phyloP scores from a whole-genome alignment of 441 rosid genomes.

The Raphanus hybrid region DNA sequence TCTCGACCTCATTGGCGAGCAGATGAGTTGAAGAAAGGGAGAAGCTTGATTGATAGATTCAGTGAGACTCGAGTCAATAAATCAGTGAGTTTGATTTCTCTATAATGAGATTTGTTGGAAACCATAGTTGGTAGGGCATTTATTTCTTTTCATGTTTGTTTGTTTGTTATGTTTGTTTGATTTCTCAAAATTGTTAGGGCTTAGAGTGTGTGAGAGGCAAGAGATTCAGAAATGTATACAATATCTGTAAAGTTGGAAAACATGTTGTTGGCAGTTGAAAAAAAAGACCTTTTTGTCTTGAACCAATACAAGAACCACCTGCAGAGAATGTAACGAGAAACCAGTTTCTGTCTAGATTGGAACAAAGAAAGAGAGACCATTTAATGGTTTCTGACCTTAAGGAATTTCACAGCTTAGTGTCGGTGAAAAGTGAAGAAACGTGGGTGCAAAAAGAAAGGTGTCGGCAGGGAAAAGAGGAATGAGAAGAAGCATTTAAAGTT shows the following conservation, averaged over 20 bases:
- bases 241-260: constrained; percentile 43
- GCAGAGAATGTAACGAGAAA: constrained; percentile 24
- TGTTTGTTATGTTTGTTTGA: constrained; percentile 33
- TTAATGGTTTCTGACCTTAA: background rate
- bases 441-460: constrained; percentile 29
- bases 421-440: constrained; percentile 37
- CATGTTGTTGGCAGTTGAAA: constrained; percentile 41
- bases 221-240: constrained; percentile 42
- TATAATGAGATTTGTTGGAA: constrained; percentile 43
- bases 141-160: constrained; percentile 32
- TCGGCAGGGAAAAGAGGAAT: constrained; percentile 39
- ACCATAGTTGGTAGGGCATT: constrained; percentile 44
- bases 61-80: background rate
- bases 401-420: constrained; percentile 22
- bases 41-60: background rate
- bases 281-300: constrained; percentile 32
- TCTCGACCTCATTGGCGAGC: constrained; percentile 88
- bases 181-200: constrained; percentile 36
- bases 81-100: constrained; percentile 9
- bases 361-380: constrained; percentile 2
- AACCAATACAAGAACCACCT: constrained; percentile 13
- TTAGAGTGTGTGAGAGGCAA: constrained; percentile 35
- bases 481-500: background rate
- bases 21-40: constrained; percentile 60
- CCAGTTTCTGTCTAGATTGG: constrained; percentile 29